Conservation (phyloP, 169 alveolate genomes). For the Plasmodium inui region DNA sequence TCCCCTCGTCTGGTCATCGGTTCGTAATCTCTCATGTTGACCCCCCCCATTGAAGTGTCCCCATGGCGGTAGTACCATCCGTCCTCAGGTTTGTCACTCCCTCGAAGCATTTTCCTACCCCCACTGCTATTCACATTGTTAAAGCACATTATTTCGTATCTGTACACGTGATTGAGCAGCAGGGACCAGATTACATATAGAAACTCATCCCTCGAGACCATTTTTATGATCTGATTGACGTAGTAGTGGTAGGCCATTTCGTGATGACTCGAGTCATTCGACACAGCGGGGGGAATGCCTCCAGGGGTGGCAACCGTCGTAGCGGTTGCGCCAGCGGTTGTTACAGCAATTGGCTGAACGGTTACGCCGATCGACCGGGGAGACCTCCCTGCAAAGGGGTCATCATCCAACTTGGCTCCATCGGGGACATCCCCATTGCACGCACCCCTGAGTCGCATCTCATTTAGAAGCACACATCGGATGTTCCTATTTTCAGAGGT, state of each 20-base stretch:
- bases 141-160: constrained; percentile 44
- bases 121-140: constrained; percentile 4
- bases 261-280: constrained; percentile 12
- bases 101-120: not conserved
- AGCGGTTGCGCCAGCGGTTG: not conserved
- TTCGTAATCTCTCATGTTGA: not conserved
- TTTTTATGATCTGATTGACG: constrained; percentile 28
- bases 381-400: not conserved
- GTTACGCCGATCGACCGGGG: not conserved
- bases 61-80: not conserved
- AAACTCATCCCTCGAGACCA: constrained; percentile 51
- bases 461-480: constrained; percentile 1
- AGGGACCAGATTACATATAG: constrained; percentile 53
- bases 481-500: constrained; percentile 45
- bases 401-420: not conserved
- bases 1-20: not conserved
- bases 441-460: not conserved
- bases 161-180: constrained; percentile 42
- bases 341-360: too few relatives aligned
- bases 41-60: not conserved
- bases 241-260: constrained; percentile 40
- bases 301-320: not conserved
- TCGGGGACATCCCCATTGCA: not conserved
- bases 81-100: not conserved
- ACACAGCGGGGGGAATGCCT: not conserved